phyloP scores from a whole-genome alignment of 2,329 filamentous ascomycete species.

The Cordyceps fumosorosea region DNA sequence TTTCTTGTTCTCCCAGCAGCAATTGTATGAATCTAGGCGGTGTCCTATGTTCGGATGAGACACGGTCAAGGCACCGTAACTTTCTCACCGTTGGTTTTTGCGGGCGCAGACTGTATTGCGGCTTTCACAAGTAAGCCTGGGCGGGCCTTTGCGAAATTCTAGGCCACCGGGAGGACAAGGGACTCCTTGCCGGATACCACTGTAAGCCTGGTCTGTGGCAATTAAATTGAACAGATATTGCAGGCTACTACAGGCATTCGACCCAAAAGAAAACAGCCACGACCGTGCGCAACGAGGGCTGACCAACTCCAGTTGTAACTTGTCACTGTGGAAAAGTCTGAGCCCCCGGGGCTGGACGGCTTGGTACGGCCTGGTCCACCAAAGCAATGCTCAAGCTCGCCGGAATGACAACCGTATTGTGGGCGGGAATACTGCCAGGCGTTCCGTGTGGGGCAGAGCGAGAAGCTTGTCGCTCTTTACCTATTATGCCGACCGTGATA shows the following conservation, averaged over 20 bases:
- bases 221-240: conserved; percentile 9
- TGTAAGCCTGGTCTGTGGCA: background rate
- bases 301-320: conserved; percentile 1
- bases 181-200: conserved; percentile 4
- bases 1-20: background rate
- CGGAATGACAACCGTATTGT: conserved; percentile 10
- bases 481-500: conserved; percentile 5
- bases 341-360: conserved; percentile 5
- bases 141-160: conserved; percentile 1
- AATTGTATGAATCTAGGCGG: background rate
- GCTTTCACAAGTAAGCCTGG: background rate
- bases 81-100: background rate
- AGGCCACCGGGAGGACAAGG: conserved; percentile 1
- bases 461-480: background rate
- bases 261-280: conserved; percentile 5
- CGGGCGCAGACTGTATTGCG: background rate
- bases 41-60: conserved; percentile 2
- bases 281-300: conserved; percentile 10
- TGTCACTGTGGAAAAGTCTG: conserved; percentile 1
- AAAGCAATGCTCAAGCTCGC: background rate
- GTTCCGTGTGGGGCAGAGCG: conserved; percentile 8
- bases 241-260: conserved; percentile 3
- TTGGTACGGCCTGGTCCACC: conserved; percentile 6
- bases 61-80: background rate
- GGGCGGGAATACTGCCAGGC: conserved; percentile 11